These are phyloP conservation scores for Gracilaria gracilis DNA, from an alignment of 23 red algal species.

Conservation along the genomic window DNA sequence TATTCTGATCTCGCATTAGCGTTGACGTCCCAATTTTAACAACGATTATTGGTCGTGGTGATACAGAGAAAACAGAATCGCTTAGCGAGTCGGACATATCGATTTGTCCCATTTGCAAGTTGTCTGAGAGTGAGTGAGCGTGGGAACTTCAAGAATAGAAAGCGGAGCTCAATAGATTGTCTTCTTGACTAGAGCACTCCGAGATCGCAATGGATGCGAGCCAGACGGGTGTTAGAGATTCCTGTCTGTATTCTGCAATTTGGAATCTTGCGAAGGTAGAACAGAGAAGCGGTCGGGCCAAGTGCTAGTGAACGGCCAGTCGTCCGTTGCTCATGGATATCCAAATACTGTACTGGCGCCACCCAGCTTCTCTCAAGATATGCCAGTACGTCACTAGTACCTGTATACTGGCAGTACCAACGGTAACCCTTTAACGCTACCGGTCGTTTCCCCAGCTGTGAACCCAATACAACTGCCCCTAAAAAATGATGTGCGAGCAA, in stretches of 20 bases:
- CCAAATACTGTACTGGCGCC: not conserved
- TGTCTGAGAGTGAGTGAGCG: not conserved
- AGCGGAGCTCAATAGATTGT: not conserved
- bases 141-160: not conserved
- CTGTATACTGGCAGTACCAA: too few relatives aligned
- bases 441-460: too few relatives aligned
- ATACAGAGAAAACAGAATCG: not conserved
- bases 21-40: slow-evolving; percentile 99
- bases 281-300: too few relatives aligned
- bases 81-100: not conserved
- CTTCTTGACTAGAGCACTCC: too few relatives aligned
- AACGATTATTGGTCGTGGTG: slow-evolving; percentile 68
- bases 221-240: not conserved
- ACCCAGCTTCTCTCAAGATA: too few relatives aligned
- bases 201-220: not conserved
- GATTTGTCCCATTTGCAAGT: not conserved
- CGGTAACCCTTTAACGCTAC: too few relatives aligned
- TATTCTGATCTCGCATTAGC: slow-evolving; percentile 84
- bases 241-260: not conserved
- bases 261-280: too few relatives aligned
- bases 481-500: too few relatives aligned
- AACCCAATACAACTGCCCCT: too few relatives aligned
- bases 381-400: too few relatives aligned
- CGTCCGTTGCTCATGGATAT: not conserved
- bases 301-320: not conserved